Evolutionary conservation across 1,139 yeast species (phyloP).

Genomic region (Wickerhamomyces sp.): DNA sequence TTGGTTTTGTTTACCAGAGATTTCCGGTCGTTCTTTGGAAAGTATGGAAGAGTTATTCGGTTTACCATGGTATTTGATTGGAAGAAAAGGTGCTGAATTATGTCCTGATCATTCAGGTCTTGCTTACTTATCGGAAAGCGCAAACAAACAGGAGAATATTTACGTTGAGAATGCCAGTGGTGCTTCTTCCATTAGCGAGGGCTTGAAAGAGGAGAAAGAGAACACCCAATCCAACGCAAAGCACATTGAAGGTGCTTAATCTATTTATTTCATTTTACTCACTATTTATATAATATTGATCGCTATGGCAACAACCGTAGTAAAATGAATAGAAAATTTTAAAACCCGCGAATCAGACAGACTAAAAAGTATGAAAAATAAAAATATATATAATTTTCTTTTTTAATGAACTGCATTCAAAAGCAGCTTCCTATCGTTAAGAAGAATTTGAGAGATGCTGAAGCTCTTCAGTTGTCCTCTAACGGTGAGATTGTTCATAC

Average conservation of each 20-base stretch:
- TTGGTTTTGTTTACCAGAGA: conserved; percentile 48
- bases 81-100: conserved; percentile 46
- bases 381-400: not conserved
- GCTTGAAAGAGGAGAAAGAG: not conserved
- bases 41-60: conserved; percentile 58
- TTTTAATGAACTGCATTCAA: no score
- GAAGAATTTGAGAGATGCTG: not conserved
- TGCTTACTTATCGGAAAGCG: conserved; percentile 17
- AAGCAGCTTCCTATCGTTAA: no score
- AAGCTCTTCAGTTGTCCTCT: not conserved
- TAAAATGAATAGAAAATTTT: no score
- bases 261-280: not conserved
- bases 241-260: conserved; percentile 1
- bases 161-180: conserved; percentile 9
- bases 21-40: conserved; percentile 50
- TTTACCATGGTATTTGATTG: conserved; percentile 55
- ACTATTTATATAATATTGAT: no score
- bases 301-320: no score
- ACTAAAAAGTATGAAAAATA: no score
- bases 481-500: not conserved
- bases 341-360: no score
- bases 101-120: conserved; percentile 52
- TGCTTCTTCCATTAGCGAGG: not conserved
- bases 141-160: conserved; percentile 2
- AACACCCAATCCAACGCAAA: not conserved